Conservation (phyloP, 1,284 basidiomycete species). For the Cryptococcus neoformans region DNA sequence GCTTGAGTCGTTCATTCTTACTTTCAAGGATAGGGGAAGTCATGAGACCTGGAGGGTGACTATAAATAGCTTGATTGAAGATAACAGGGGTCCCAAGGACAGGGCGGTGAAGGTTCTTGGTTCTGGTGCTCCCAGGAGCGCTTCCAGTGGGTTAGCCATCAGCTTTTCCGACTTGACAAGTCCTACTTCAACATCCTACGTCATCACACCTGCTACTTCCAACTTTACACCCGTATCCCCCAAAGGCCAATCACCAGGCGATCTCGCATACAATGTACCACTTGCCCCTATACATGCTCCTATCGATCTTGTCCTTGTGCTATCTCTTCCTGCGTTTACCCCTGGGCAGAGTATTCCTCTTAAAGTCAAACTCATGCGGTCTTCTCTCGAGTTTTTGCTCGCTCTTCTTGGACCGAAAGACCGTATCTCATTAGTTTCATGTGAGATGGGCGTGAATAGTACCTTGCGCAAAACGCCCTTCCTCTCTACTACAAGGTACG, state of each 20-base stretch:
- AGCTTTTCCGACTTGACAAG: conserved; percentile 8
- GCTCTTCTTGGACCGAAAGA: conserved; percentile 71
- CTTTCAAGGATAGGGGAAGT: conserved; percentile 85
- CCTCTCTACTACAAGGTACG: conserved; percentile 64
- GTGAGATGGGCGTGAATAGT: conserved; percentile 72
- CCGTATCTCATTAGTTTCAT: conserved; percentile 80
- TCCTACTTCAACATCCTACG: conserved; percentile 3
- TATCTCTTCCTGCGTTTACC: conserved; percentile 81
- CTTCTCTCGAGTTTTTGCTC: conserved; percentile 77
- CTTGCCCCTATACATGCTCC: conserved; percentile 76
- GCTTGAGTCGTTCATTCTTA: conserved; percentile 88
- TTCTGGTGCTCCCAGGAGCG: conserved; percentile 9
- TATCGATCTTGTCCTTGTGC: conserved; percentile 85
- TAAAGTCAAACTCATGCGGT: conserved; percentile 79
- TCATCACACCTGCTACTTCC: conserved; percentile 7
- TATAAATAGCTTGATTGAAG: conserved; percentile 65
- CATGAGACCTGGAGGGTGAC: conserved; percentile 82
- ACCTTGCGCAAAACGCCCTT: conserved; percentile 84
- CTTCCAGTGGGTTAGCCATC: not conserved
- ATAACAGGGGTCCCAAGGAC: conserved; percentile 15
- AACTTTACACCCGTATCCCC: conserved; percentile 5
- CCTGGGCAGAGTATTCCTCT: conserved; percentile 56
- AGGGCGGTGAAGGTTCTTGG: conserved; percentile 30
- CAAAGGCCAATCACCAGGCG: conserved; percentile 10
- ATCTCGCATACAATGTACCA: conserved; percentile 32